Percentiles rank a stretch among this genome's conserved stretches.
Evolutionary conservation across 768 basidiomycete genomes (phyloP).

Genomic region (Lactifluus subvellereus): DNA sequence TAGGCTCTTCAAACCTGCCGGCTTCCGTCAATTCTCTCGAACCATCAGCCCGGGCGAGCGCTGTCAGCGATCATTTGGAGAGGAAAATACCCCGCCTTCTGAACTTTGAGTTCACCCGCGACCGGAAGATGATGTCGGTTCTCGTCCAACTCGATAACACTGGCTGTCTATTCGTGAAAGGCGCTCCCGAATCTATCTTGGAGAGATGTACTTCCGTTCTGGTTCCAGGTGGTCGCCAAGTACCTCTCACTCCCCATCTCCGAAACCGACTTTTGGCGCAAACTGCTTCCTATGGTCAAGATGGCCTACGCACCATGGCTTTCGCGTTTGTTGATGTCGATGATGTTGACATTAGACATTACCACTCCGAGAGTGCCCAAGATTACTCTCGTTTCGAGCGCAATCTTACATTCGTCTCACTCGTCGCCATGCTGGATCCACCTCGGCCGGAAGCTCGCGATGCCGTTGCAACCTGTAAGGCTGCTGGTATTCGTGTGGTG

Average conservation of each 20-base stretch:
- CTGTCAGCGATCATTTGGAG: slow-evolving; percentile 82
- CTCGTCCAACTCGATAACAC: slow-evolving; percentile 63
- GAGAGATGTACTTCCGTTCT: slow-evolving; percentile 78
- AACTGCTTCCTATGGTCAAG: slow-evolving; percentile 66
- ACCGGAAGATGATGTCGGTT: slow-evolving; percentile 99
- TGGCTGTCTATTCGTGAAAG: slow-evolving; percentile 89
- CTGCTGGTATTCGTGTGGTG: slow-evolving; percentile 92
- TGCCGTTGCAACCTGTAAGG: slow-evolving; percentile 85
- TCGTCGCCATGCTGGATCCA: slow-evolving; percentile 97
- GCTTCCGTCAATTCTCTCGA: slow-evolving; percentile 54
- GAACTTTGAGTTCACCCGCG: slow-evolving; percentile 96
- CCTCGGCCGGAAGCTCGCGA: slow-evolving; percentile 87
- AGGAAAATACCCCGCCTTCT: slow-evolving; percentile 68
- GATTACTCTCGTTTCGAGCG: slow-evolving; percentile 91
- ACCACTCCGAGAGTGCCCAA: slow-evolving; percentile 67
- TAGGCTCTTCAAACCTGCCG: slow-evolving; percentile 65
- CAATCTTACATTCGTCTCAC: slow-evolving; percentile 87
- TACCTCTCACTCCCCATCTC: slow-evolving; percentile 60
- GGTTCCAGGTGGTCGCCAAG: slow-evolving; percentile 49
- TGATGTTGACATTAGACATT: slow-evolving; percentile 74
- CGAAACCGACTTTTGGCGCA: slow-evolving; percentile 55
- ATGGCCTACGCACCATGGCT: slow-evolving; percentile 87
- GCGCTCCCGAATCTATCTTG: slow-evolving; percentile 92
- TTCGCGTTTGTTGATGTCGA: slow-evolving; percentile 78
- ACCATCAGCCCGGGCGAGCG: slow-evolving; percentile 63